Evolutionary conservation across 1,139 yeast species (phyloP), one percentile per base, ranked within the genome.

Genomic region (Zygosaccharomyces pseudobailii): DNA sequence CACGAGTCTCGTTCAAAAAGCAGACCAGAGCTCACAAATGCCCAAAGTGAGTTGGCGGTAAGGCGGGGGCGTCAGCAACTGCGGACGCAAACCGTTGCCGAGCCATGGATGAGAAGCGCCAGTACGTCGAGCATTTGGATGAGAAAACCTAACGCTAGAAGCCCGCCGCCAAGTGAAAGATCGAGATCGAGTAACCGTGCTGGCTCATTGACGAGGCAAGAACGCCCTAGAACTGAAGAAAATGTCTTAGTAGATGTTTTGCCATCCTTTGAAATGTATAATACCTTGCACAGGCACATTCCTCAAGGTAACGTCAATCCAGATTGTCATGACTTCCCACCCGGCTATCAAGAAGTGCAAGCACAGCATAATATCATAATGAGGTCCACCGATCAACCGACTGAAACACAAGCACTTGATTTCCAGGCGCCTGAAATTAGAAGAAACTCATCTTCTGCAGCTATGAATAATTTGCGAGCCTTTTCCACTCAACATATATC

Each of bases 201-300:
- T 22, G 35, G 39, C 19, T 37, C 21, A 35, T 24, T 28, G 28
- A 38, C 34, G 19, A 30, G 33, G 33, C 19, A n/a, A 30, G 17
- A 42, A 21, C 34, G 23, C 25, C 28, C 36, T 20, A 42, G 40
- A 37, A 51, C 44, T 42, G 44, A 42, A 41, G 53, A 38, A 45
- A 52, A 37, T 45, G 52, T 48, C 42, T 50, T 39, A 20, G 58
- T 63, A 5, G 69, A 65, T 36, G 62, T 65, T 6, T 43, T 65
- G n/a, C 69, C 69, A 2, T 65, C 69, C 2, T 65, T 65, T 43
- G 67, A 65, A 40, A 59, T 65, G 58, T 65, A 64, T 45, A 63
- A 65, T 38, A 57, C 64, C 5, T 45, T 65, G 45, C 68, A 64
- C 40, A 57, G 66, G 42, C 65, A 63, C 46, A 64, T 65, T 33